Evolutionary conservation across 2,329 filamentous ascomycete genomes (phyloP), one percentile per base, ranked within the genome.

Genomic region (Ambrosiella beaveri): DNA sequence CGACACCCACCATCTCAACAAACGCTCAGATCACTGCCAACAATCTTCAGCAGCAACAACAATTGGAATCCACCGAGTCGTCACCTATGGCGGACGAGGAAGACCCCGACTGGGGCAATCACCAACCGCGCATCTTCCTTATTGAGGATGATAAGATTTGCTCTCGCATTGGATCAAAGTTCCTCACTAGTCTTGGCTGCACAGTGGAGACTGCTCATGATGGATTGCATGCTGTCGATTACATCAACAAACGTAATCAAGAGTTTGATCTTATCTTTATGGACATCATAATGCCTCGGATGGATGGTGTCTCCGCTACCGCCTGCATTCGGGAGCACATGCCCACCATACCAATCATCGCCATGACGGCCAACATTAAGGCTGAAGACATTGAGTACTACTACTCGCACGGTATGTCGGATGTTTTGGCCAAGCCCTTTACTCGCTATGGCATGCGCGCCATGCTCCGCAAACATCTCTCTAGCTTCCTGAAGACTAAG

Each of bases 401-500:
- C 68, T 97, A 96, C 73, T 84, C 91, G 65, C 90, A 95, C 72
- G 93, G 90, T 93, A 96, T 98, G 90, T 94, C 95, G 66, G 93
- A 95, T 66, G 91, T 98, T 15, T 74, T 98, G 61, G 91, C 93
- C 0, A 98, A 98, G 67, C 93, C 93, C 0, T 98, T 98, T 68
- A 98, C 93, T 3, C 85, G 86, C 65, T 86, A 89, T 64, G 87
- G 86, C 44, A 87, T 93, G 74, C 77, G 88, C 58, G 82, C 85
- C 63, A 85, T 95, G 71, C 76, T 98, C 37, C 87, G 93, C 69
- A 94, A 91, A 66, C 88, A 96, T 67, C 75, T 97, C 54, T 78
- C 47, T 27, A 39, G 54, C 15, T 51, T 58, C 8, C 17, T 19
- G 27, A 47, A 47, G 44, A 35, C 35, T 51, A 51, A 51, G 47